Percentiles rank a stretch among this genome's conserved stretches.
phyloP scores from a whole-genome alignment of 768 basidiomycete species.

The Russula emetica region DNA sequence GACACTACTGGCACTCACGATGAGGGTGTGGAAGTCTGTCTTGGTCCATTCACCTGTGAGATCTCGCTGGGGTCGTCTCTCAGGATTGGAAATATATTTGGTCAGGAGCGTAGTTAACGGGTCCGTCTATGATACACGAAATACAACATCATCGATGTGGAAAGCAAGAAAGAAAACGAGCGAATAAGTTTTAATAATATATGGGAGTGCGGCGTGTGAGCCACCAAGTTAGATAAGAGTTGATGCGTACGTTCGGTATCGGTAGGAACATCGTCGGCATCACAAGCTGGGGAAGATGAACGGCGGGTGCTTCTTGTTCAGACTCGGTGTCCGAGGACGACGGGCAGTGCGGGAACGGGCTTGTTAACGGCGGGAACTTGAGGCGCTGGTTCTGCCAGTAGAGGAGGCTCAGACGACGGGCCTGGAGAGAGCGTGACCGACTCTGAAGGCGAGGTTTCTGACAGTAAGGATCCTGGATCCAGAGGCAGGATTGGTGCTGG shows the following conservation, averaged over 20 bases:
- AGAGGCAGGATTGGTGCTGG: constrained; percentile 27
- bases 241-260: constrained; percentile 82
- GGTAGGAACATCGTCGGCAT: constrained; percentile 79
- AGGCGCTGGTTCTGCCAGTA: constrained; percentile 27
- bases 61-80: constrained; percentile 70
- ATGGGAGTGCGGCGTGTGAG: constrained; percentile 43
- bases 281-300: constrained; percentile 66
- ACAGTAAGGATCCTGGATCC: constrained; percentile 18
- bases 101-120: constrained; percentile 74
- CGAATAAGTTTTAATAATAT: constrained; percentile 33
- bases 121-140: constrained; percentile 55
- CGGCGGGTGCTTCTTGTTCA: constrained; percentile 49
- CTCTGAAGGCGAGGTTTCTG: constrained; percentile 39
- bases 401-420: constrained; percentile 21
- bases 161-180: constrained; percentile 3
- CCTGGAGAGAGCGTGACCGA: constrained; percentile 39
- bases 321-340: constrained; percentile 38
- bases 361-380: constrained; percentile 46
- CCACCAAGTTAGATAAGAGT: constrained; percentile 58
- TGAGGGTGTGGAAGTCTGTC: constrained; percentile 70
- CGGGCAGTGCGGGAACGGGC: constrained; percentile 43
- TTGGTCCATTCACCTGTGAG: constrained; percentile 68
- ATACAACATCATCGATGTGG: constrained; percentile 22
- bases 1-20: constrained; percentile 57
- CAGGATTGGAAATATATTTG: constrained; percentile 78